These are phyloP conservation scores for Neonothopanus nambi DNA, from an alignment of 1,284 basidiomycete species.

Conservation along the genomic window DNA sequence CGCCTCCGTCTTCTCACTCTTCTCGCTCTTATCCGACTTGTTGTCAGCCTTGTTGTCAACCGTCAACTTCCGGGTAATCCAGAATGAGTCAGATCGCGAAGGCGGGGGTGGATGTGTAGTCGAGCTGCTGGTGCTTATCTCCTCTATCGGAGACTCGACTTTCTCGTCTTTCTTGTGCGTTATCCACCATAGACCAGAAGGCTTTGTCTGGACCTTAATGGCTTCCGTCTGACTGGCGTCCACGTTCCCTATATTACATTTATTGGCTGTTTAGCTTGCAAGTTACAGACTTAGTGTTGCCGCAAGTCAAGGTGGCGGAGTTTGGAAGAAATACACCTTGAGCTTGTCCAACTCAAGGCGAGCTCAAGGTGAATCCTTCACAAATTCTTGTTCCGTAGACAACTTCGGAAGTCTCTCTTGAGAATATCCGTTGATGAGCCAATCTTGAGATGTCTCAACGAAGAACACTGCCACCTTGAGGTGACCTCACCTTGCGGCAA, in stretches of 20 bases:
- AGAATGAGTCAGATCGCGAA: conserved; percentile 9
- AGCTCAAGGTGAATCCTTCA: too few species aligned
- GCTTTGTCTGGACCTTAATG: conserved; percentile 58
- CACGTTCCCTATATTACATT: conserved; percentile 51
- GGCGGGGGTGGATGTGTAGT: not conserved
- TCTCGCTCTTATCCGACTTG: not conserved
- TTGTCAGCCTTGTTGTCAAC: conserved; percentile 4
- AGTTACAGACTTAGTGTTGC: not conserved
- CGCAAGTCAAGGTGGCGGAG: too few species aligned
- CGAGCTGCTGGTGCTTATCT: conserved; percentile 6
- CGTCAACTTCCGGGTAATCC: conserved; percentile 12
- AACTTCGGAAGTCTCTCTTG: too few species aligned
- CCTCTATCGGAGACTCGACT: conserved; percentile 17
- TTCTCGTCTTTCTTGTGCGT: conserved; percentile 34
- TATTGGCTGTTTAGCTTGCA: not conserved
- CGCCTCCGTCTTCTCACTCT: not conserved
- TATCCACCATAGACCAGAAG: conserved; percentile 61
- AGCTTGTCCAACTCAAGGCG: too few species aligned
- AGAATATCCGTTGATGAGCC: too few species aligned
- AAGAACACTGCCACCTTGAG: too few species aligned
- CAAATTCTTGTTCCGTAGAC: too few species aligned
- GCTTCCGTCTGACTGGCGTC: conserved; percentile 55
- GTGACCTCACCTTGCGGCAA: too few species aligned
- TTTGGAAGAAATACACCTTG: too few species aligned
- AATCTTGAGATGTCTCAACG: too few species aligned